Evolutionary conservation across 2,329 filamentous ascomycete genomes (phyloP).

Genomic region (Penicillium sp.): DNA sequence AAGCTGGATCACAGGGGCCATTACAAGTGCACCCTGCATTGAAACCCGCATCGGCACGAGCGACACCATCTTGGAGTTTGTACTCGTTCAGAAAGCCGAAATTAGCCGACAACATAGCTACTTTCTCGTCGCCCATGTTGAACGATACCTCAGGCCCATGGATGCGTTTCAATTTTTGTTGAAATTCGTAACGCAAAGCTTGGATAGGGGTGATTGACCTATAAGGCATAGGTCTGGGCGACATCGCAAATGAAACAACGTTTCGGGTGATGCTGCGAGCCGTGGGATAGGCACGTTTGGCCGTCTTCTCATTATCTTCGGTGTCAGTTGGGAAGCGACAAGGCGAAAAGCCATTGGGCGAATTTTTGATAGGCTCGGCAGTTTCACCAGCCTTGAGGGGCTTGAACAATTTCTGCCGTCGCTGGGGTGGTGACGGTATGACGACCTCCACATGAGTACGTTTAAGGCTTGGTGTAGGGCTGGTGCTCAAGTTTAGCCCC

Average conservation of each 20-base stretch:
- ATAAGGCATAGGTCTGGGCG: neutral
- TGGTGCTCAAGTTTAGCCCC: neutral
- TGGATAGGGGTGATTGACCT: neutral
- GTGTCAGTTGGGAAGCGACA: slow-evolving; percentile 23
- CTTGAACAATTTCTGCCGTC: slow-evolving; percentile 16
- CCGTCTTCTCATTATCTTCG: neutral
- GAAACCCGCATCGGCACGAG: slow-evolving; percentile 24
- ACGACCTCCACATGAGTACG: slow-evolving; percentile 12
- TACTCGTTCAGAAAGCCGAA: slow-evolving; percentile 41
- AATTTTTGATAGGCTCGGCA: neutral
- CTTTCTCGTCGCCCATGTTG: slow-evolving; percentile 10
- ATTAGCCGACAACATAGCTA: slow-evolving; percentile 28
- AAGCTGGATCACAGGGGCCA: slow-evolving; percentile 21
- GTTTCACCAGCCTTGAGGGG: neutral
- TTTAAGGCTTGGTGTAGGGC: neutral
- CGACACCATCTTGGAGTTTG: slow-evolving; percentile 32
- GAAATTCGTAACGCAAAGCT: slow-evolving; percentile 4
- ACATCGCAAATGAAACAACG: slow-evolving; percentile 1
- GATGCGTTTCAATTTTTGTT: slow-evolving; percentile 6
- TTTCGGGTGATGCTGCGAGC: neutral
- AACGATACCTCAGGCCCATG: slow-evolving; percentile 24
- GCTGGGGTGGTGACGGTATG: slow-evolving; percentile 23
- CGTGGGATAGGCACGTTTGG: slow-evolving; percentile 5
- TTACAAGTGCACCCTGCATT: slow-evolving; percentile 33
- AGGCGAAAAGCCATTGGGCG: slow-evolving; percentile 18